phyloP scores from a whole-genome alignment of 2,329 filamentous ascomycete species.

The Davidsoniella eucalypti region DNA sequence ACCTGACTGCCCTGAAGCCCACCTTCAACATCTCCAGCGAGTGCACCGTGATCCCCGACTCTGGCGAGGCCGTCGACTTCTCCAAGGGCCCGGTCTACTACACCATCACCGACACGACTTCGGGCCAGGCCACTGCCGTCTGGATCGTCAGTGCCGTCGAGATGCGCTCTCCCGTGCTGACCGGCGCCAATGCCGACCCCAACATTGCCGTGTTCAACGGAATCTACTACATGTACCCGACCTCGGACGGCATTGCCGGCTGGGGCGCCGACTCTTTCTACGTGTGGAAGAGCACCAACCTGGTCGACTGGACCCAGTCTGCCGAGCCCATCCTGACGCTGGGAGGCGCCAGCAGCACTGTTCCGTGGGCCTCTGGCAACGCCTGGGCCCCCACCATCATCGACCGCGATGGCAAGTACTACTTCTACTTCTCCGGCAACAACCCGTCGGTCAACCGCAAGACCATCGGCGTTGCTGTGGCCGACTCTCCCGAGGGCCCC shows the following conservation, averaged over 20 bases:
- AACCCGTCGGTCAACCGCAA: slow-evolving; percentile 38
- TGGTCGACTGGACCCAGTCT: slow-evolving; percentile 26
- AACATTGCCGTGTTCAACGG: slow-evolving; percentile 28
- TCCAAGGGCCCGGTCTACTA: slow-evolving; percentile 12
- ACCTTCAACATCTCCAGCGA: slow-evolving; percentile 14
- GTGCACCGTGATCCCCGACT: slow-evolving; percentile 13
- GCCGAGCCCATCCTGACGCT: slow-evolving; percentile 27
- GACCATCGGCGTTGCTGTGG: slow-evolving; percentile 44
- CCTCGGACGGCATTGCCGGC: slow-evolving; percentile 27
- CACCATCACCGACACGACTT: slow-evolving; percentile 10
- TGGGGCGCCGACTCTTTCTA: slow-evolving; percentile 33
- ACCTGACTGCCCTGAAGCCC: slow-evolving; percentile 14
- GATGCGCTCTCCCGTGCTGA: slow-evolving; percentile 21
- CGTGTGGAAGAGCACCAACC: slow-evolving; percentile 28
- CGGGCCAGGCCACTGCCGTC: not conserved
- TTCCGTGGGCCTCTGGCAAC: slow-evolving; percentile 50
- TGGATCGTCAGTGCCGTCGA: slow-evolving; percentile 2
- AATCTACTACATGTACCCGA: slow-evolving; percentile 31
- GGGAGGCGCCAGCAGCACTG: slow-evolving; percentile 30
- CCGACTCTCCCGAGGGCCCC: slow-evolving; percentile 39
- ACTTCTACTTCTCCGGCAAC: slow-evolving; percentile 42
- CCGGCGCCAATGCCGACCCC: slow-evolving; percentile 28
- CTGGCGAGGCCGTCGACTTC: slow-evolving; percentile 14
- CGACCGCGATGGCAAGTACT: slow-evolving; percentile 42
- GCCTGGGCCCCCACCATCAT: slow-evolving; percentile 52